These are phyloP conservation scores for Ceratocystiopsis minuta DNA, from an alignment of 2,329 filamentous ascomycete species.

Conservation along the genomic window DNA sequence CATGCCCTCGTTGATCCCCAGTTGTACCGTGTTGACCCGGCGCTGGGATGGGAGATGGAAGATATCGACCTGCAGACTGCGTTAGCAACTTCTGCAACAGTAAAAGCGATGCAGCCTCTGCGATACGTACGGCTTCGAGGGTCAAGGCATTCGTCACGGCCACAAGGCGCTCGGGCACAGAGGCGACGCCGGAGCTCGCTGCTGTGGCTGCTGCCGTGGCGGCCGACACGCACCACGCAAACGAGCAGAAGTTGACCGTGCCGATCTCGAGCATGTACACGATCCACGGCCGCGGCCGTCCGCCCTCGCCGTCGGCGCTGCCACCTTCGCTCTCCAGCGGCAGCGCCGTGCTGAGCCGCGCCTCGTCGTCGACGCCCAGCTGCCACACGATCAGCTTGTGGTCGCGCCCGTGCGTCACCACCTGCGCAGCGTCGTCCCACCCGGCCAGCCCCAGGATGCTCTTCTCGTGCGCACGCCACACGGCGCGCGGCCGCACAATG, in stretches of 20 bases:
- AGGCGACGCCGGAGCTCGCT: neutral
- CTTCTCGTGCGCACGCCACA: slow-evolving; percentile 72
- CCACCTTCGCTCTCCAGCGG: slow-evolving; percentile 42
- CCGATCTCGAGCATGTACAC: slow-evolving; percentile 71
- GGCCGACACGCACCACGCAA: slow-evolving; percentile 36
- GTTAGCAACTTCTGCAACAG: no score
- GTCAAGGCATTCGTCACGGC: slow-evolving; percentile 65
- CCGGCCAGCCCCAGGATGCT: slow-evolving; percentile 57
- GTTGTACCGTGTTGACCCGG: slow-evolving; percentile 41
- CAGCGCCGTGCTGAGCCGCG: slow-evolving; percentile 44
- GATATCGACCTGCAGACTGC: slow-evolving; percentile 56
- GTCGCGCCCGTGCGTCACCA: slow-evolving; percentile 77
- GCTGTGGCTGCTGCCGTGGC: neutral
- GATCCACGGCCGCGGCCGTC: slow-evolving; percentile 59
- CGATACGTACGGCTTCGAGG: slow-evolving; percentile 46
- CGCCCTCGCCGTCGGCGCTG: slow-evolving; percentile 14
- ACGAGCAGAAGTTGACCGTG: slow-evolving; percentile 87
- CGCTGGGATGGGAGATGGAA: slow-evolving; percentile 62
- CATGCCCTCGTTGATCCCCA: slow-evolving; percentile 50
- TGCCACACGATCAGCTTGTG: slow-evolving; percentile 77
- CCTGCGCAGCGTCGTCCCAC: slow-evolving; percentile 47
- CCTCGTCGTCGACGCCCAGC: slow-evolving; percentile 41
- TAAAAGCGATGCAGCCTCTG: no score
- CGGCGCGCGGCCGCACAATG: slow-evolving; percentile 61
- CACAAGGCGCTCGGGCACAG: slow-evolving; percentile 29